These are phyloP conservation scores for Knoxdaviesia capensis DNA, from an alignment of 2,329 filamentous ascomycete species.

Conservation along the genomic window DNA sequence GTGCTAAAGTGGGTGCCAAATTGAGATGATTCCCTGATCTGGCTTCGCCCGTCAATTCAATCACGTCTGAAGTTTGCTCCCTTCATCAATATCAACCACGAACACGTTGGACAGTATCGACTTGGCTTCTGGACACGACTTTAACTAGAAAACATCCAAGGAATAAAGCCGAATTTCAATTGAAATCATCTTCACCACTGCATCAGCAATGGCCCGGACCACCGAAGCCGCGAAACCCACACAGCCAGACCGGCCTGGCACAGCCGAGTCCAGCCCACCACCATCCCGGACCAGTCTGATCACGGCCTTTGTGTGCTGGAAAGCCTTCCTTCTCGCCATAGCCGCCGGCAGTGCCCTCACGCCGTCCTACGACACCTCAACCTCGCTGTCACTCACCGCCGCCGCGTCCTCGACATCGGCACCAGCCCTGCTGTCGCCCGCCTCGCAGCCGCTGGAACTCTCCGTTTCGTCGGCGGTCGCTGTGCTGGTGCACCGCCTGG, in stretches of 20 bases:
- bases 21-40: no score
- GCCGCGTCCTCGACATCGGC: slow-evolving; percentile 16
- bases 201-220: no score
- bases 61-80: no score
- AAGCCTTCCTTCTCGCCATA: slow-evolving; percentile 41
- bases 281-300: slow-evolving; percentile 9
- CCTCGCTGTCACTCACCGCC: slow-evolving; percentile 23
- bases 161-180: no score
- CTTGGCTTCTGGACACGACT: no score
- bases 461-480: slow-evolving; percentile 9
- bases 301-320: slow-evolving; percentile 41
- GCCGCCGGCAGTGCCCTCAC: slow-evolving; percentile 26
- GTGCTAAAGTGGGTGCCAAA: no score
- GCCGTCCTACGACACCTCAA: slow-evolving; percentile 64
- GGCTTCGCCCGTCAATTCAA: no score
- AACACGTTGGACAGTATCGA: no score
- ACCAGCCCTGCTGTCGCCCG: slow-evolving; percentile 1
- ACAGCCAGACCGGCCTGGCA: not conserved
- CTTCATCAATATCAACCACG: no score
- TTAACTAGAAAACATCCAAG: no score
- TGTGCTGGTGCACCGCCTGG: slow-evolving; percentile 32
- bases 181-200: no score
- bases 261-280: not conserved
- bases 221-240: not conserved
- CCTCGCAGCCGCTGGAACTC: not conserved